Evolutionary conservation across 73 alveolate species (phyloP).

Genomic region (Symbiodinium natans): DNA sequence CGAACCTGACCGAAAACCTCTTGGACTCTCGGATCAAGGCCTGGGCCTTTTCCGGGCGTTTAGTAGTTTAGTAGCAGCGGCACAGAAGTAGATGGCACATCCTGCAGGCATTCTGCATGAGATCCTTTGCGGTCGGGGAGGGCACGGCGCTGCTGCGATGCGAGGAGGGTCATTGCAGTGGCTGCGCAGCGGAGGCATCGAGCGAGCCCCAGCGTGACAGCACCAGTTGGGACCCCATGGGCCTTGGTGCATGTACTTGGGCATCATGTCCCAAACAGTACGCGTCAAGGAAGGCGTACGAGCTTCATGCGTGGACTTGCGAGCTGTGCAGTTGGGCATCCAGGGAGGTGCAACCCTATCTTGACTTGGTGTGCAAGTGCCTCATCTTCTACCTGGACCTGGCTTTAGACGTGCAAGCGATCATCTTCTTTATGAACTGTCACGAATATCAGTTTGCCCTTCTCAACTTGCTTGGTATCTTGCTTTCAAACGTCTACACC

Average conservation of each 20-base stretch:
- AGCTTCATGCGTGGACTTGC: not conserved
- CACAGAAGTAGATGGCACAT: not conserved
- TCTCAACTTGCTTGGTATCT: not conserved
- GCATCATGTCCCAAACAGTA: not conserved
- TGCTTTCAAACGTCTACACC: not conserved
- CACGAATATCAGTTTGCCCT: not conserved
- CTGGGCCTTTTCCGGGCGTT: not conserved
- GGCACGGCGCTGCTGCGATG: not conserved
- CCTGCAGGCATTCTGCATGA: not conserved
- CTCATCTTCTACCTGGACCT: not conserved
- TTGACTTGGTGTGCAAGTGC: not conserved
- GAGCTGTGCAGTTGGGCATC: not conserved
- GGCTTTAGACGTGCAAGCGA: conserved; percentile 11
- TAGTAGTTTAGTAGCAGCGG: no score
- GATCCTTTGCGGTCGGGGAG: not conserved
- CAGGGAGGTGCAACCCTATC: not conserved
- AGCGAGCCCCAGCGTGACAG: not conserved
- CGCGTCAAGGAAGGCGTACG: not conserved
- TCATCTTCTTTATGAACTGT: not conserved
- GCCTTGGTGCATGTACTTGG: not conserved
- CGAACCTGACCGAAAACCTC: no score
- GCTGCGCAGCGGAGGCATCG: not conserved
- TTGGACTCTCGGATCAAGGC: not conserved
- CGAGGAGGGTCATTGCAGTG: not conserved
- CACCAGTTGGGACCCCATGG: not conserved